These are phyloP conservation scores for Beauveria bassiana DNA, from an alignment of 2,329 filamentous ascomycete species.

Conservation along the genomic window DNA sequence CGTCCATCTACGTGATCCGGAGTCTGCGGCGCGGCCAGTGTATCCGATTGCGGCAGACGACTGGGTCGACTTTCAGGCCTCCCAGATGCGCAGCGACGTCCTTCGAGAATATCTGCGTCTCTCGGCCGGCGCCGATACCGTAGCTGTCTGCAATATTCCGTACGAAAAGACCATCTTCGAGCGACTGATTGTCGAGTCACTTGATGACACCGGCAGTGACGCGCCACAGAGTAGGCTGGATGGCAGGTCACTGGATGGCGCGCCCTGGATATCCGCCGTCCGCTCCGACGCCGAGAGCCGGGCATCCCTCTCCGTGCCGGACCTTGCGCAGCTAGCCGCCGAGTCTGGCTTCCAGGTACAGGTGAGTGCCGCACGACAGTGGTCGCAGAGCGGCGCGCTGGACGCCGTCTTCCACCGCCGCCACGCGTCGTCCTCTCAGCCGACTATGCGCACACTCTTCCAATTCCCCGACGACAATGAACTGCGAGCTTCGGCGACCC, in stretches of 20 bases:
- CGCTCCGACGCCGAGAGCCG: neutral
- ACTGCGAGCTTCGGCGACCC: neutral
- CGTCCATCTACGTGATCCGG: slow-evolving; percentile 13
- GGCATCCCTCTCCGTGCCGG: slow-evolving; percentile 13
- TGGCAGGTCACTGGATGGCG: neutral
- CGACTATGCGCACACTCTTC: neutral
- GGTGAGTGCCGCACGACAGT: slow-evolving; percentile 35
- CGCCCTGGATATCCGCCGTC: slow-evolving; percentile 11
- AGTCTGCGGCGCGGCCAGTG: neutral
- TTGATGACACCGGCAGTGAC: neutral
- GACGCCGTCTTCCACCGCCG: neutral
- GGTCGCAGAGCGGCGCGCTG: neutral
- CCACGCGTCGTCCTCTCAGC: neutral
- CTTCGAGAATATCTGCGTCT: slow-evolving; percentile 13
- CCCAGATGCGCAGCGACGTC: slow-evolving; percentile 5
- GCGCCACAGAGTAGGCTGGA: too few relatives aligned
- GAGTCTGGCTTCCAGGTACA: slow-evolving; percentile 38
- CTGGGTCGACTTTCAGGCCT: slow-evolving; percentile 4
- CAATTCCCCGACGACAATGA: neutral
- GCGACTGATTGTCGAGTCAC: slow-evolving; percentile 14
- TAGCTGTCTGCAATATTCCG: slow-evolving; percentile 20
- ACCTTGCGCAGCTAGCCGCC: slow-evolving; percentile 18
- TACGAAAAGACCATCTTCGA: slow-evolving; percentile 24
- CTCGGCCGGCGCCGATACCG: neutral
- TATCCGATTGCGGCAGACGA: slow-evolving; percentile 10